Percentiles rank a stretch among this genome's conserved stretches.
phyloP scores from a whole-genome alignment of 2,329 filamentous ascomycete genomes.

The Hypoxylon rubiginosum region DNA sequence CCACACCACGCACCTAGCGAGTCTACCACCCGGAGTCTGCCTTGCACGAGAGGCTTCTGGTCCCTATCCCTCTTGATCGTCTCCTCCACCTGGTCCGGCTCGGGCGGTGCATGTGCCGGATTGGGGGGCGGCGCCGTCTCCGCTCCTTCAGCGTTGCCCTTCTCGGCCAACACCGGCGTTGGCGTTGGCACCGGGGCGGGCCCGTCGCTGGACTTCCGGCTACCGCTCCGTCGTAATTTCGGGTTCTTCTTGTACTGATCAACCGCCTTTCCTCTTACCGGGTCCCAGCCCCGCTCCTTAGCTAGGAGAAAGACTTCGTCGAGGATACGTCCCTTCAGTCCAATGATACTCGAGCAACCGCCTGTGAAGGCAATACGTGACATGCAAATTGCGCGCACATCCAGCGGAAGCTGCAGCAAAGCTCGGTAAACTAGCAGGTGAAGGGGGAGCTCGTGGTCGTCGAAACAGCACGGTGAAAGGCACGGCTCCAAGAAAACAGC shows the following conservation, averaged over 20 bases:
- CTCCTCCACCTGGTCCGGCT: slow-evolving; percentile 70
- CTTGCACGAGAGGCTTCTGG: slow-evolving; percentile 62
- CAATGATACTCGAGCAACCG: slow-evolving; percentile 82
- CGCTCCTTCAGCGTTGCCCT: slow-evolving; percentile 46
- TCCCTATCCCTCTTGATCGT: slow-evolving; percentile 64
- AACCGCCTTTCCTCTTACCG: slow-evolving; percentile 77
- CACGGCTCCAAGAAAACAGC: slow-evolving; percentile 76
- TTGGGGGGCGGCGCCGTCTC: slow-evolving; percentile 53
- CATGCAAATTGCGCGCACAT: slow-evolving; percentile 88
- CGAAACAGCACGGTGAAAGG: slow-evolving; percentile 69
- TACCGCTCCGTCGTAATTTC: slow-evolving; percentile 56
- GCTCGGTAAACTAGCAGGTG: slow-evolving; percentile 81
- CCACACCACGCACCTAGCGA: slow-evolving; percentile 81
- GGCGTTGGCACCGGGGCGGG: slow-evolving; percentile 33
- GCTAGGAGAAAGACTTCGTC: slow-evolving; percentile 79
- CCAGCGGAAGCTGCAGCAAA: slow-evolving; percentile 81
- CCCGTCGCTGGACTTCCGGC: slow-evolving; percentile 44
- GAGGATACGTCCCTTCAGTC: slow-evolving; percentile 81
- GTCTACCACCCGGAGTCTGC: slow-evolving; percentile 74
- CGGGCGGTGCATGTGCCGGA: slow-evolving; percentile 61
- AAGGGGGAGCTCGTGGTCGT: slow-evolving; percentile 88
- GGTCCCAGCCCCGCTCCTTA: slow-evolving; percentile 79
- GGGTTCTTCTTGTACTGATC: slow-evolving; percentile 65
- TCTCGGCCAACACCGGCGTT: slow-evolving; percentile 34
- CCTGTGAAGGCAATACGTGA: slow-evolving; percentile 89